A percentile compares a stretch with the other conserved stretches of the same genome.
These are phyloP conservation scores for Moringa oleifera DNA, from an alignment of 345 rosid species.

Conservation along the genomic window DNA sequence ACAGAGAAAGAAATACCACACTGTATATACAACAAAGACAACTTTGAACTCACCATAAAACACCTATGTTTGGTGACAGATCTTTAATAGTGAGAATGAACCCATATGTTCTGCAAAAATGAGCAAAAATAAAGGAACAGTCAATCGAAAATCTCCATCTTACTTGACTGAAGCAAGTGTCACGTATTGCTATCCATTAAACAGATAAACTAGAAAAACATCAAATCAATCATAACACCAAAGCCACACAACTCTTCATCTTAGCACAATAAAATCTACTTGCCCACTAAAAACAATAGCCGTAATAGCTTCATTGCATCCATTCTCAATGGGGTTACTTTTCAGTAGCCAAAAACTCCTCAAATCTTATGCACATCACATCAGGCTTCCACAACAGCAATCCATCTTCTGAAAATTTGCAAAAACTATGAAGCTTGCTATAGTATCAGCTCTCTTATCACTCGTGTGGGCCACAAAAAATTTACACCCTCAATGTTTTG, in stretches of 20 bases:
- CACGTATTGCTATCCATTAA: not conserved
- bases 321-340: too few species aligned
- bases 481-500: not conserved
- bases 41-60: slow-evolving; percentile 58
- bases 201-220: too few species aligned
- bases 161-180: too few species aligned
- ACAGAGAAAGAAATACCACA: slow-evolving; percentile 1
- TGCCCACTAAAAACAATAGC: not conserved
- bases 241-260: not conserved
- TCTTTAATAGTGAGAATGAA: slow-evolving; percentile 93
- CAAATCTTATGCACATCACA: not conserved
- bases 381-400: not conserved
- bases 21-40: slow-evolving; percentile 1
- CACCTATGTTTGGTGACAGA: slow-evolving; percentile 91
- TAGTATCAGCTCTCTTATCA: not conserved
- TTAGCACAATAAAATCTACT: not conserved
- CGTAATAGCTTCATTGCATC: too few species aligned
- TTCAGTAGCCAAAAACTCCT: not conserved
- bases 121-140: not conserved
- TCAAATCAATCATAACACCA: not conserved
- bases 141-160: not conserved
- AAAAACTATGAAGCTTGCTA: not conserved
- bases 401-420: not conserved
- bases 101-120: slow-evolving; percentile 72
- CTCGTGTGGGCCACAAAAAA: not conserved